Base-by-base conservation (phyloP, 345 rosid genomes). In the Salix dunnii region DNA sequence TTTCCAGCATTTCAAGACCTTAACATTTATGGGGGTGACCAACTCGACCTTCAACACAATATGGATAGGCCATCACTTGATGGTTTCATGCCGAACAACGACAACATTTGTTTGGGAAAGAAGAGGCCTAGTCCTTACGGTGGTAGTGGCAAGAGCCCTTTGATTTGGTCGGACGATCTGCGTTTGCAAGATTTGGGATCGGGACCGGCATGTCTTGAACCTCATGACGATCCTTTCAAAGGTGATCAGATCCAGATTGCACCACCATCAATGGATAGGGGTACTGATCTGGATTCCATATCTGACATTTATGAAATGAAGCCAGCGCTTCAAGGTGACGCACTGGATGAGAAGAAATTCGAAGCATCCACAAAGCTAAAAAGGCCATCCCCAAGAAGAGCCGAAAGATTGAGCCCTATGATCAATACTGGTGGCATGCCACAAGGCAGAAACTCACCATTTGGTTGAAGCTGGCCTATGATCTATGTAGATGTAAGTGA, bases 1-100 rank as follows among this genome's bases (percentile, higher is more conserved):
- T 94, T 96, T 72, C 93, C 97, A 48, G 85, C 84, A 30, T 92
- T 94, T 79, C 99, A 96, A 85, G 99, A 96, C 88, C 97, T 94
- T 61, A 93, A 92, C 88, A 85, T 96, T 7, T 93, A 96, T 38
- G 94, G 93, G 30, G 86, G 86, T 51, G 84, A 86, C 58, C 89
- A 85, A 17, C 82, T 86, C 6, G 89, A 87, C 76, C 87, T 82
- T 65, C 95, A 88, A 46, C 89, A 87, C 68, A 86, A 84, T 86
- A 87, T 92, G 80, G 94, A 92, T 67, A 86, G 91, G 73, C 80
- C 90, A 67, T 80, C 84, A 33, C 82, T 85, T 27, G 88, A 87
- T 71, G 85, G 79, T 17, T 88, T 90, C 86, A 60, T 89, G 73
- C 42, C 85, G 35, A 87, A 68, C 79, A 84, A 78, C 48, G 84